These are phyloP conservation scores for Podaxis sp. DNA, from an alignment of 768 basidiomycete species.

Conservation along the genomic window DNA sequence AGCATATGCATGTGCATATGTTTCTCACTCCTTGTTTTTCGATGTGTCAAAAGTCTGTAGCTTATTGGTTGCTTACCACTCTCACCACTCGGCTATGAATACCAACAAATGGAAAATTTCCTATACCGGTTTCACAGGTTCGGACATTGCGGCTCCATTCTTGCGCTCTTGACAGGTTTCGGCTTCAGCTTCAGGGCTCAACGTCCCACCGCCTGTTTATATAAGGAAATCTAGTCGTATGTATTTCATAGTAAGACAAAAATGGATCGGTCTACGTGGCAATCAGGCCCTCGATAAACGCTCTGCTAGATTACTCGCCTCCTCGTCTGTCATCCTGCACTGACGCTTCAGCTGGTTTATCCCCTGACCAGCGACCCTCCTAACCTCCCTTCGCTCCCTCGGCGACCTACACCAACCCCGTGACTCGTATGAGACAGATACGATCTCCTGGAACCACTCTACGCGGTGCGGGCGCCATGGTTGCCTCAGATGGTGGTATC, in stretches of 20 bases:
- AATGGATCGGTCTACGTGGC: neutral
- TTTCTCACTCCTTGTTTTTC: no score
- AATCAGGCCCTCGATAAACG: neutral
- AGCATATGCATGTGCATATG: neutral
- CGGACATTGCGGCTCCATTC: no score
- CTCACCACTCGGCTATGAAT: no score
- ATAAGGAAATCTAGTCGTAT: neutral
- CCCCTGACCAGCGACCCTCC: neutral
- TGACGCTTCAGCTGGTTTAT: neutral
- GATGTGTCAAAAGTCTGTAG: no score
- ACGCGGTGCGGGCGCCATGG: neutral
- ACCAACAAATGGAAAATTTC: no score
- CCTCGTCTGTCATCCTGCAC: neutral
- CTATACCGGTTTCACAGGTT: no score
- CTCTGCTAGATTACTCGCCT: neutral
- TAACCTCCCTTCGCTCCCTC: conserved; percentile 2
- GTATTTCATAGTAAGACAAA: neutral
- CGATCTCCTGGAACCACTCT: conserved; percentile 4
- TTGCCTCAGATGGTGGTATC: neutral
- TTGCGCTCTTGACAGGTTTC: no score
- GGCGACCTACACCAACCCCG: neutral
- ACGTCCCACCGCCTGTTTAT: neutral
- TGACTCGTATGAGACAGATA: neutral
- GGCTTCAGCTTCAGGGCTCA: neutral
- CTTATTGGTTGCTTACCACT: no score